These are phyloP conservation scores for Penicillium steckii DNA, from an alignment of 495 filamentous ascomycete species.

Conservation along the genomic window DNA sequence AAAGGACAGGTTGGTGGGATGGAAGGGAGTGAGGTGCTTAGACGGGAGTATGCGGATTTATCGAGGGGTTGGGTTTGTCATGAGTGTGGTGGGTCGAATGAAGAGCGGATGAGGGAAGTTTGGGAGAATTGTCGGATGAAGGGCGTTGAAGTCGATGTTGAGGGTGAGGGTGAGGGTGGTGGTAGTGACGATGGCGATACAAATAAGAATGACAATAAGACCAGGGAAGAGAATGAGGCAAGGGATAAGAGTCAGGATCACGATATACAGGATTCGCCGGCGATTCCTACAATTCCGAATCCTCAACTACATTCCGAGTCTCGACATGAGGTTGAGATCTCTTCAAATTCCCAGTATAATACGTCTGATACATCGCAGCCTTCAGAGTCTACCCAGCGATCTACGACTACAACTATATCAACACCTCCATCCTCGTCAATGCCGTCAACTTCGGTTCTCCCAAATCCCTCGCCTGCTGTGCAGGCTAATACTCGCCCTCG, in stretches of 20 bases:
- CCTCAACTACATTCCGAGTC: too few relatives aligned
- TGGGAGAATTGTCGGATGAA: slow-evolving; percentile 55
- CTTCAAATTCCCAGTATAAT: too few relatives aligned
- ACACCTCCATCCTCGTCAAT: slow-evolving; percentile 5
- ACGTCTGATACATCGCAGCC: too few relatives aligned
- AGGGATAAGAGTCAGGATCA: neutral
- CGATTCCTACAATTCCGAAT: too few relatives aligned
- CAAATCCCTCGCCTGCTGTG: neutral
- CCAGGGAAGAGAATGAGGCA: slow-evolving; percentile 7
- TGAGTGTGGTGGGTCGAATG: slow-evolving; percentile 63
- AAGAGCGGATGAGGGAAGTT: slow-evolving; percentile 67
- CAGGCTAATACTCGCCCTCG: neutral
- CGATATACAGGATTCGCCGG: neutral
- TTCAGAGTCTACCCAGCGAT: neutral
- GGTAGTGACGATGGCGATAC: slow-evolving; percentile 32
- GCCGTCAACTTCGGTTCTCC: neutral
- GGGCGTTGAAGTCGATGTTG: slow-evolving; percentile 44
- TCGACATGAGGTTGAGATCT: too few relatives aligned
- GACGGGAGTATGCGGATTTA: slow-evolving; percentile 63
- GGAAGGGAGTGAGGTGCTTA: slow-evolving; percentile 62
- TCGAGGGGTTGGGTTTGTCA: slow-evolving; percentile 62
- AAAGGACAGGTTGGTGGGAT: slow-evolving; percentile 83
- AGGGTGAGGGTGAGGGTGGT: slow-evolving; percentile 39
- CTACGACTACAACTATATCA: too few relatives aligned
- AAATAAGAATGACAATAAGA: slow-evolving; percentile 46